Evolutionary conservation across 495 filamentous ascomycete species (phyloP).

Genomic region (Daldinia caldariorum): DNA sequence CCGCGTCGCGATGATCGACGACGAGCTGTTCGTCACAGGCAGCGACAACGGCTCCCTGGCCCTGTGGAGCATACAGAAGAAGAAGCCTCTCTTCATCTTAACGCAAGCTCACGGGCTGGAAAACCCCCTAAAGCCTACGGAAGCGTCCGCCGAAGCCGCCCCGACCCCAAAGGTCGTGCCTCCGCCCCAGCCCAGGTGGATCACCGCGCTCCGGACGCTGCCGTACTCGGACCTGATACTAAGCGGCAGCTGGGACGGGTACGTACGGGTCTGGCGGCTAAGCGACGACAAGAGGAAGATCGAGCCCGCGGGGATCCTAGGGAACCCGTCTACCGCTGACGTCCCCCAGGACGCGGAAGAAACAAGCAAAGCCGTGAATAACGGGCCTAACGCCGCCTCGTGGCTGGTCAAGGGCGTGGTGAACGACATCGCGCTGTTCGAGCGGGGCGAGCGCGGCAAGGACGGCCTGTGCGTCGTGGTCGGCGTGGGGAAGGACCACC

Average conservation of each 20-base stretch:
- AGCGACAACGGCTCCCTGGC: constrained; percentile 86
- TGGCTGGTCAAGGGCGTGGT: constrained; percentile 73
- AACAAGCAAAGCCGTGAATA: constrained; percentile 11
- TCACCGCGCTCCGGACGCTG: constrained; percentile 86
- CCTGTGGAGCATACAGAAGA: constrained; percentile 92
- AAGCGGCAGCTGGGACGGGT: constrained; percentile 93
- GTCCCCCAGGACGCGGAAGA: constrained; percentile 16
- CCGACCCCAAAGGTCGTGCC: constrained; percentile 65
- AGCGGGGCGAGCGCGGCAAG: constrained; percentile 72
- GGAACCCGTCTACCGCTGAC: constrained; percentile 41
- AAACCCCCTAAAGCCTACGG: constrained; percentile 66
- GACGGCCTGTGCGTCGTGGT: constrained; percentile 83
- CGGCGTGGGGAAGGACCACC: constrained; percentile 85
- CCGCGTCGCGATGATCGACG: constrained; percentile 86
- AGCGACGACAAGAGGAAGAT: constrained; percentile 84
- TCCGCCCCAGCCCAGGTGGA: constrained; percentile 79
- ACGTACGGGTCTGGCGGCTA: constrained; percentile 83
- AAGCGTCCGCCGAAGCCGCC: constrained; percentile 74
- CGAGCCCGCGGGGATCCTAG: constrained; percentile 74
- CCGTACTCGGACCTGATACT: constrained; percentile 89
- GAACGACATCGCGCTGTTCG: constrained; percentile 86
- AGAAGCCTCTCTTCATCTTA: constrained; percentile 88
- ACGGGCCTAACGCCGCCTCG: constrained; percentile 20
- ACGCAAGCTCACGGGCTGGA: constrained; percentile 86
- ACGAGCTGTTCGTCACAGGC: constrained; percentile 90